Percentiles rank a stretch among this genome's conserved stretches.
Evolutionary conservation across 768 basidiomycete genomes (phyloP).

Genomic region (Podaxis sp.): DNA sequence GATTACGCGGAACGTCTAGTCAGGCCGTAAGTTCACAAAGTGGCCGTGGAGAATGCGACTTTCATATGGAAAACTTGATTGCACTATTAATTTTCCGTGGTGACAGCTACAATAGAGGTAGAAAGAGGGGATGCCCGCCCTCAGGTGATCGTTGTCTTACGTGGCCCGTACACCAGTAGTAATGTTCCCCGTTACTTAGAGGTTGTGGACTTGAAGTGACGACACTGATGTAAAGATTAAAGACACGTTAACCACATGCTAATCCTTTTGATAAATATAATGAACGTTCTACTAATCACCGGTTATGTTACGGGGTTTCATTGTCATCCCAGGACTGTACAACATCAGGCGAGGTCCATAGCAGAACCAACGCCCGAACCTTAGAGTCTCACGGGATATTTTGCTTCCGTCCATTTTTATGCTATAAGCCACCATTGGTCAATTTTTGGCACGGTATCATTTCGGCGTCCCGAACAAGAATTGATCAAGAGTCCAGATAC

Average conservation of each 20-base stretch:
- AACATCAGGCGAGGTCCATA: neutral
- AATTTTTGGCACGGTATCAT: neutral
- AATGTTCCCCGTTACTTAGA: neutral
- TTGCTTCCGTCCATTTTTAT: neutral
- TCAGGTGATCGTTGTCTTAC: neutral
- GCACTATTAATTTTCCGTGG: neutral
- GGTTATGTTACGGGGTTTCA: neutral
- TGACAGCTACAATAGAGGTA: neutral
- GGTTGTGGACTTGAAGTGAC: neutral
- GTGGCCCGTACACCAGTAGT: neutral
- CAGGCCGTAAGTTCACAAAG: neutral
- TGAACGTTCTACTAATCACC: neutral
- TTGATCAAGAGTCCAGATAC: neutral
- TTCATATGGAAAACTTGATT: neutral
- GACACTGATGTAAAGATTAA: conserved; percentile 1
- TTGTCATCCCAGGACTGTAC: neutral
- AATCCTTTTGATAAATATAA: neutral
- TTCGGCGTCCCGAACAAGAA: neutral
- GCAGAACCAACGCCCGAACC: neutral
- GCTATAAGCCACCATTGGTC: neutral
- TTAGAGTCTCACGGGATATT: neutral
- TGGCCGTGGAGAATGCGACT: neutral
- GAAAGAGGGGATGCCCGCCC: neutral
- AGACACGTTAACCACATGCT: neutral
- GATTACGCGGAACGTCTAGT: neutral